phyloP scores from a whole-genome alignment of 805 yeast species.

The Wickerhamiella musiphila region DNA sequence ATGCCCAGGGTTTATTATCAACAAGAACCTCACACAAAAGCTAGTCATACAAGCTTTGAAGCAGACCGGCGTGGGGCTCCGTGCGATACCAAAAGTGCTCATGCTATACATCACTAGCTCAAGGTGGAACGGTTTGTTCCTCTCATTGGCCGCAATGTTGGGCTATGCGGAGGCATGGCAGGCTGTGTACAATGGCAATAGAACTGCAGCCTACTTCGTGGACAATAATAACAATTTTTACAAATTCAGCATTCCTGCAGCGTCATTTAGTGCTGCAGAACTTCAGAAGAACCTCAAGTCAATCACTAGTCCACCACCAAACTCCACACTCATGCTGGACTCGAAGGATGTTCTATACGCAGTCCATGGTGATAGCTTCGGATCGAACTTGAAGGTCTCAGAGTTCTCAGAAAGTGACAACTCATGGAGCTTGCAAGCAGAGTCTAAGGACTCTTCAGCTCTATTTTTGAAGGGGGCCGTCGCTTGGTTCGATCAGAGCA shows the following conservation, averaged over 20 bases:
- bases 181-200: slow-evolving; percentile 12
- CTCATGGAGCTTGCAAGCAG: slow-evolving; percentile 12
- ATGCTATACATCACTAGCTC: too few relatives aligned
- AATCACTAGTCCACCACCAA: slow-evolving; percentile 17
- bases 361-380: slow-evolving; percentile 15
- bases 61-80: too few relatives aligned
- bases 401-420: slow-evolving; percentile 12
- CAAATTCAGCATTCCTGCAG: slow-evolving; percentile 6
- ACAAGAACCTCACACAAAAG: too few relatives aligned
- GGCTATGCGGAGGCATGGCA: slow-evolving; percentile 9
- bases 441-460: slow-evolving; percentile 11
- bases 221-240: slow-evolving; percentile 11
- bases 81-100: too few relatives aligned
- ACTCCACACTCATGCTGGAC: slow-evolving; percentile 17
- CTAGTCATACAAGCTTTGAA: too few relatives aligned
- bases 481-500: slow-evolving; percentile 15
- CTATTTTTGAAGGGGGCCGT: slow-evolving; percentile 15
- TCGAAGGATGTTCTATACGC: slow-evolving; percentile 13
- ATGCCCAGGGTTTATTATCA: too few relatives aligned
- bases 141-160: too few relatives aligned
- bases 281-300: slow-evolving; percentile 5
- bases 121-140: too few relatives aligned
- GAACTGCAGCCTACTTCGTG: slow-evolving; percentile 11
- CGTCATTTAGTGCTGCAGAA: slow-evolving; percentile 1
- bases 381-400: slow-evolving; percentile 13